Base-by-base conservation (phyloP, 139 green algal genomes). In the Nannochloris sp. region DNA sequence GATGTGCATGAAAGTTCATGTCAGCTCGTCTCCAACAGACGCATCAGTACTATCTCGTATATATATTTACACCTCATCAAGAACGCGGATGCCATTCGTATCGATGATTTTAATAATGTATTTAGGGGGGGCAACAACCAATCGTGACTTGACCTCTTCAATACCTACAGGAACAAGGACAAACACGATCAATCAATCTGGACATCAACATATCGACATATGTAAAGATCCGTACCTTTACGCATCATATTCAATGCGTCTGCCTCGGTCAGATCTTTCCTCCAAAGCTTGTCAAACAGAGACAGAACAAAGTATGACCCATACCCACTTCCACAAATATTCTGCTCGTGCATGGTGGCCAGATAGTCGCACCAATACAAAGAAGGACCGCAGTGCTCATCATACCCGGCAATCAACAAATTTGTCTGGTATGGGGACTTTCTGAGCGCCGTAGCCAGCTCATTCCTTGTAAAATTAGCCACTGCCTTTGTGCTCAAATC, bases 311-410 rank as follows among this genome's bases (percentile, higher is more conserved):
- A 98, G 70, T 93, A 91, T 16, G 85, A 86, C 12, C 88, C 94
- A 62, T 99, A 99, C 40, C 94, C 94, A 13, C 87, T 94, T n/a
- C 89, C 91, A 5, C 84, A 89, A 25, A 90, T 90, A 82, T 99
- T 96, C 77, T 96, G 84, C 70, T 93, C 92, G 81, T 95, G 91
- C 62, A 96, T 74, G 3, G 94, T 98, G 14, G 89, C 93, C 26
- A 99, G 80, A 79, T 99, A 98, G 80, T 99, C 94, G 56, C 96
- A 73, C 88, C 89, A 98, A 75, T 96, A 99, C 46, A 99, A 74
- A 0, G 84, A 79, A 1, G 94, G 71, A 0, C 92, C 91, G 1
- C 71, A 67, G 6, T 63, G 74, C 59, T 95, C 73, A 62, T 99
- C 93, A 64, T 81, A 97, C 1, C 94, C 94, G 6, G 89, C 94